phyloP scores from a whole-genome alignment of 106 monocot species.

The Hemerocallis citrina region DNA sequence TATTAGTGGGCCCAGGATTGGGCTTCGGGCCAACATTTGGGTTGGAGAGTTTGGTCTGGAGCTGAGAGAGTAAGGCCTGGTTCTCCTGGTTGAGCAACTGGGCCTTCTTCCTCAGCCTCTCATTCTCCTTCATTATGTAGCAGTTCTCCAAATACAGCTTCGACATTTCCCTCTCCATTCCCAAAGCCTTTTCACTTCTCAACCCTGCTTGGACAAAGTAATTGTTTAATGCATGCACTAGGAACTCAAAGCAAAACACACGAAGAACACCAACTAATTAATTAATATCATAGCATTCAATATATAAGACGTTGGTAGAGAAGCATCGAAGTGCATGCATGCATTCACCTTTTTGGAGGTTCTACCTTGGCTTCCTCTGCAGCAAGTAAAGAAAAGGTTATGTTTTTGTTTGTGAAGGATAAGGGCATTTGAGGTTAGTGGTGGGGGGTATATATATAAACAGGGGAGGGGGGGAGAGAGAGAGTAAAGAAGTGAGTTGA shows the following conservation, averaged over 20 bases:
- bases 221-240: too few species aligned
- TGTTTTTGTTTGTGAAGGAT: too few species aligned
- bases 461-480: background rate
- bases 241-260: too few species aligned
- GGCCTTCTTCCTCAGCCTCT: conserved; percentile 84
- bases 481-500: conserved; percentile 4
- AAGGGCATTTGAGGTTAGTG: background rate
- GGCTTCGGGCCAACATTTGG: background rate
- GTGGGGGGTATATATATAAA: conserved; percentile 3
- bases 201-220: too few species aligned
- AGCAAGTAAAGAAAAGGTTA: background rate
- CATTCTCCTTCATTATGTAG: conserved; percentile 93
- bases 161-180: conserved; percentile 88
- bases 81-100: conserved; percentile 87
- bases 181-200: too few species aligned
- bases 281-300: background rate
- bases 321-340: background rate
- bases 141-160: conserved; percentile 86
- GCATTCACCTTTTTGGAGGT: background rate
- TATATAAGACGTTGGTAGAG: background rate
- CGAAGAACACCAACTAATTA: background rate
- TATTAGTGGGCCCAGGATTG: background rate
- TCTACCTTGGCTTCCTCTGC: too few species aligned
- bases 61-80: conserved; percentile 64
- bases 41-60: conserved; percentile 48